Base-by-base conservation (phyloP, 2,329 filamentous ascomycete species). In the Mycosphaerella arachidis region DNA sequence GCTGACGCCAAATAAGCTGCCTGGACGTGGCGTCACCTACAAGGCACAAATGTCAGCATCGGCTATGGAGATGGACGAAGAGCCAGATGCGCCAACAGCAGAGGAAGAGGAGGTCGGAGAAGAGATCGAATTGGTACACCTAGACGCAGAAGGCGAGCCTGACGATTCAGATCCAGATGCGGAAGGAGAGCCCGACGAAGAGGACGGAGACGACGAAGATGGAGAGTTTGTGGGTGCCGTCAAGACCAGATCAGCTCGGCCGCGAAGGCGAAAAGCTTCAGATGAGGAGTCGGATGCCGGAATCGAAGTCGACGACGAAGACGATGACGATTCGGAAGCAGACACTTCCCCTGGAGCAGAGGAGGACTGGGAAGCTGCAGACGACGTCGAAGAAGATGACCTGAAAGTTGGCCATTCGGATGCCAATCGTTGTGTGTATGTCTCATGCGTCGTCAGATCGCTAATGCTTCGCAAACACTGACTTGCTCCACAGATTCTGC, bases 401-500 rank as follows among this genome's bases (percentile, higher is more conserved):
- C 73, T 75, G 43, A 82, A 87, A 37, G 80, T 81, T 10, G 79
- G 77, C 60, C 74, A 75, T 61, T 73, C 75, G 31, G 81, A 80
- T 67, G 79, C 81, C 18, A 85, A 83, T 68, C 81, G 82, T 61
- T 89, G 86, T 85, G 81, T 87, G 86, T 88, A 77, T 79, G 83
- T 79, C 45, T 69, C 13, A 31, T 20, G 35, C 13, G 27, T 7
- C 7, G 1, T 55, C 24, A 3, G 37, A 46, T 31, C n/a, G 7
- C 13, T 12, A 53, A 37, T 46, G 12, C 24, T 31, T 55, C 20
- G 31, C 52, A 18, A 24, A 76, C 60, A 59, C 61, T 55, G 58
- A 66, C 53, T 16, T n/a, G 16, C 13, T 55, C 64, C 54, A 74
- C 76, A 89, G 91, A 65, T 95, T 93, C 70, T 97, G 92, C 77